Percentiles rank a stretch among this genome's conserved stretches.
Evolutionary conservation across 768 basidiomycete species (phyloP).

Genomic region (Cystobasidium ongulense): DNA sequence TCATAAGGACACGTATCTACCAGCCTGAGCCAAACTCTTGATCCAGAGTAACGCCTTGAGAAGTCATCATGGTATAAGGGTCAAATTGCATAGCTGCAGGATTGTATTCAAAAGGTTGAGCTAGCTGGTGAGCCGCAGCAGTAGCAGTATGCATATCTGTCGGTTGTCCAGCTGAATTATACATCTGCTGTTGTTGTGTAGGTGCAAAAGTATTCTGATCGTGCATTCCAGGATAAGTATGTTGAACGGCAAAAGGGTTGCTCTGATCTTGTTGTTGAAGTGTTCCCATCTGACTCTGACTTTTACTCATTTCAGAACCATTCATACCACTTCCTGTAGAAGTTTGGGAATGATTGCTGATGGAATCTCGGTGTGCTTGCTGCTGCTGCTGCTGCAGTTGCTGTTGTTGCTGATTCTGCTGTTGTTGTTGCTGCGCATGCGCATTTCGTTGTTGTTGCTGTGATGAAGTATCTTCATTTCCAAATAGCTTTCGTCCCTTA

Average conservation of each 20-base stretch:
- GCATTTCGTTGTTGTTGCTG: not conserved
- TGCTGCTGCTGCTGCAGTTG: not conserved
- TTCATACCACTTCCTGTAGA: not conserved
- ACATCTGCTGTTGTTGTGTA: not conserved
- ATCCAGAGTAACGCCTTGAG: not conserved
- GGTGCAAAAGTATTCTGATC: not conserved
- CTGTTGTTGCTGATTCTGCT: not conserved
- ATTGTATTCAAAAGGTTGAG: slow-evolving; percentile 26
- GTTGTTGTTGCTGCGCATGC: not conserved
- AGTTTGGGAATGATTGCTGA: not conserved
- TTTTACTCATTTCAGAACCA: not conserved
- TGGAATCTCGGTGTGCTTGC: not conserved
- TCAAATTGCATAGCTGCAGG: slow-evolving; percentile 1
- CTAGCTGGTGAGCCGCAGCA: slow-evolving; percentile 4
- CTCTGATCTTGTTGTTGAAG: not conserved
- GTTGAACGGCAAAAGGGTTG: slow-evolving; percentile 12
- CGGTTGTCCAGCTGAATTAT: not conserved
- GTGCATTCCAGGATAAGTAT: not conserved
- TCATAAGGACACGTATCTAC: too few relatives aligned
- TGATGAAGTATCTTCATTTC: slow-evolving; percentile 6
- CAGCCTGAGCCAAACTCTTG: not conserved
- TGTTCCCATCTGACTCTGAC: not conserved
- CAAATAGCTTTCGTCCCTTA: slow-evolving; percentile 39
- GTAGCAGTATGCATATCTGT: not conserved
- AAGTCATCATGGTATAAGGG: not conserved